Base-by-base conservation (phyloP, 2,329 filamentous ascomycete genomes). In the Fusarium lateritium region DNA sequence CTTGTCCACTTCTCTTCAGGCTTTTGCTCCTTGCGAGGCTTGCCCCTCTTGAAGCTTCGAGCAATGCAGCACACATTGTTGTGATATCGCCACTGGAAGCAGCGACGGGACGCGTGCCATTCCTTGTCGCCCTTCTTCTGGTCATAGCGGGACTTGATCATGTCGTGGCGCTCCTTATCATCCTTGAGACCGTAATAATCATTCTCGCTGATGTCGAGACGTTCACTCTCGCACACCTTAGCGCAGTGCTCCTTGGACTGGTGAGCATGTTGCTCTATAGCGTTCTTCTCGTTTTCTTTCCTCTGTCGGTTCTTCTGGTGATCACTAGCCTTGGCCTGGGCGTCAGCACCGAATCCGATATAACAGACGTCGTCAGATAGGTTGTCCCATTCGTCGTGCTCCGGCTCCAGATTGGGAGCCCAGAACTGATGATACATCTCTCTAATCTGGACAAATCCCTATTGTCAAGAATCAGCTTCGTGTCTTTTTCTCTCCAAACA, bases 311-410 rank as follows among this genome's bases (percentile, higher is more conserved):
- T 73, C 34, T 74, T 78, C 31, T 72, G 73, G 42, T 73, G 64
- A 3, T 75, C 76, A 6, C 77, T 75, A 2, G 78, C 78, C 26
- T 73, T 73, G 21, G 68, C 67, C 65, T 83, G 80, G 3, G 76
- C 77, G 2, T 71, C 75, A 6, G 78, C 75, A 31, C 80, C 79
- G 15, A 78, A 79, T 45, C 76, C 81, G 59, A 82, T 75, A 66
- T 84, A 85, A 67, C 81, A 83, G 13, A 78, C 77, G 47, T 85
- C 83, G 26, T 86, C 81, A 6, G 85, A 83, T 6, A 83, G 69
- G 68, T 88, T 88, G 72, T 87, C 83, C 85, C 85, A 88, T 50
- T 86, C 79, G 10, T 83, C 78, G 17, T 83, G 81, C 38, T 75
- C 72, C 6, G 77, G 69, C 31, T 79, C 75, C 65, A 87, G 76